Percentiles rank a stretch among this genome's conserved stretches.
phyloP scores from a whole-genome alignment of 495 filamentous ascomycete genomes.

The Saxophila tyrrhenica region DNA sequence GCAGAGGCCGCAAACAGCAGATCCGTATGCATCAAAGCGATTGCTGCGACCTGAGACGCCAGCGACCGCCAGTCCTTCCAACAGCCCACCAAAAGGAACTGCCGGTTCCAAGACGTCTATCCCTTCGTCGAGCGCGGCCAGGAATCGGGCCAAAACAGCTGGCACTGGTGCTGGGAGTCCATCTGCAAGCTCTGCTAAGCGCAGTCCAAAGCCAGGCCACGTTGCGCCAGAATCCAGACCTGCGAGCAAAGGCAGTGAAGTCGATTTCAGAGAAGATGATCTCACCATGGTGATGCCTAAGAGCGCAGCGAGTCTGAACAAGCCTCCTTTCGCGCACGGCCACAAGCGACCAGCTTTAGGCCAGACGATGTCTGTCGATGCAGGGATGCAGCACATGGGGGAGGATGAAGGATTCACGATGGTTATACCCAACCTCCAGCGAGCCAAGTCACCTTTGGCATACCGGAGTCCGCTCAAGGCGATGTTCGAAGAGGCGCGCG shows the following conservation, averaged over 20 bases:
- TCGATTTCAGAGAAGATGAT: constrained; percentile 23
- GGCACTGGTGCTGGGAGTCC: constrained; percentile 9
- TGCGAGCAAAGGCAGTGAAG: constrained; percentile 20
- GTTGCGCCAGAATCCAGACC: constrained; percentile 4
- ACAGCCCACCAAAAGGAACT: constrained; percentile 34
- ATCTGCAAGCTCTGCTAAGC: constrained; percentile 11
- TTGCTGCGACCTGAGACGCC: constrained; percentile 30
- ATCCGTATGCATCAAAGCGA: constrained; percentile 40
- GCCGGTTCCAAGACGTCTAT: constrained; percentile 24
- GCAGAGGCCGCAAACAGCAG: constrained; percentile 45
- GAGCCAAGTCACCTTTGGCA: constrained; percentile 12
- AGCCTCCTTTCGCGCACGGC: constrained; percentile 6
- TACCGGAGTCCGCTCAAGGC: constrained; percentile 16
- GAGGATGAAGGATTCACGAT: constrained; percentile 35
- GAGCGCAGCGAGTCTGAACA: constrained; percentile 3
- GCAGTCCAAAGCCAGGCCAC: constrained; percentile 4
- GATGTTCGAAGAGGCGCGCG: constrained; percentile 18
- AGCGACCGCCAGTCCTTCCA: constrained; percentile 31
- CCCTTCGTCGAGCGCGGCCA: constrained; percentile 20
- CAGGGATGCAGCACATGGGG: constrained; percentile 17
- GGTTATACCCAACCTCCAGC: constrained; percentile 29
- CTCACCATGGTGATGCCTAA: constrained; percentile 31
- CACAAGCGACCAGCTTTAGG: constrained; percentile 22
- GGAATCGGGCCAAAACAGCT: constrained; percentile 10
- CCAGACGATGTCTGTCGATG: constrained; percentile 26